Base-by-base conservation (phyloP, 2,329 filamentous ascomycete genomes). In the Knoxdaviesia capensis region DNA sequence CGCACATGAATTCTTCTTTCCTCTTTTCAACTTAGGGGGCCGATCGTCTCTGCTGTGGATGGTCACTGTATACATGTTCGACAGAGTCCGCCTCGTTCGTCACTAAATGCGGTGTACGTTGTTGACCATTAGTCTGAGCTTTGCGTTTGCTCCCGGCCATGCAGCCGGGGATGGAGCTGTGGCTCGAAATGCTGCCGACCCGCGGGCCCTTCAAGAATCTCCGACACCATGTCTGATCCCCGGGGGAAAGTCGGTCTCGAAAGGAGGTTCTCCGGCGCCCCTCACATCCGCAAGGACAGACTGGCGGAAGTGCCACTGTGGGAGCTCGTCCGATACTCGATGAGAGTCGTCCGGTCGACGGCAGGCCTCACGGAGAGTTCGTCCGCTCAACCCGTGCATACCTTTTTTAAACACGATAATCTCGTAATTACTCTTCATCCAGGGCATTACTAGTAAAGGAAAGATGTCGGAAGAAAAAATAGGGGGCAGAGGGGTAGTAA, bases 161-260 rank as follows among this genome's bases (percentile, higher is more conserved):
- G 20, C 20, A 20, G 20, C 20, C 3, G 20, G 20, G 3, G 3
- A 20, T 20, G 20, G 20, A 20, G 20, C 20, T 20, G 20, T 20
- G 3, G 20, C 20, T 20, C 20, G 20, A 20, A 20, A 20, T 20
- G 20, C 3, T 20, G 20, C 20, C 3, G 20, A 20, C 20, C 3
- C 20, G 20, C 7, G 38, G 42, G 5, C 42, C 34, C 7, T 31
- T 31, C 20, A 51, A 45, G 39, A 57, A 20, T 56, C 11, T 51
- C 45, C 8, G 49, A 50, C 39, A 59, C 47, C 36, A 51, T 50
- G 42, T 55, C 49, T 5, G 52, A 52, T 9, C 51, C 51, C 1
- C 20, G 51, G 51, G 4, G 50, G 51, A 42, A 53, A 52, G 43
- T 53, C 50, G 43, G 41, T 36, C 39, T 54, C 51, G 34, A 50